phyloP scores from a whole-genome alignment of 73 alveolate species.

The Stentor roeselii region DNA sequence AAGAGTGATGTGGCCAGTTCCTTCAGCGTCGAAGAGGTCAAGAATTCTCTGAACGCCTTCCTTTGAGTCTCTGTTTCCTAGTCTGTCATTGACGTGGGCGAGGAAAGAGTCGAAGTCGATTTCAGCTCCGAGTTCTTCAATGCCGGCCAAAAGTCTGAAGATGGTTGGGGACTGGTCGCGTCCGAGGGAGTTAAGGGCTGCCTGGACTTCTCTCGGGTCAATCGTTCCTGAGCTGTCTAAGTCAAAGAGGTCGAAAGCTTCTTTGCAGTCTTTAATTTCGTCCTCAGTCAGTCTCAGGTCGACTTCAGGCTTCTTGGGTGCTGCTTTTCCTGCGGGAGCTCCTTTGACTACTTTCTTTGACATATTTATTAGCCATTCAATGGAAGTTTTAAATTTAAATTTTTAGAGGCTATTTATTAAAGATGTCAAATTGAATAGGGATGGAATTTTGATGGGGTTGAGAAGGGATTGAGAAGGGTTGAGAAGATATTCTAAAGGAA shows the following conservation, averaged over 20 bases:
- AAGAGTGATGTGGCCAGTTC: too few relatives aligned
- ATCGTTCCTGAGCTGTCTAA: not conserved
- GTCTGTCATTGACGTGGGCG: too few relatives aligned
- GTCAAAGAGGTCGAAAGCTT: not conserved
- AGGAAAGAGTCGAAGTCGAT: not conserved
- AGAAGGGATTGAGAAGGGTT: too few relatives aligned
- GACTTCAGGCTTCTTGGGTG: constrained; percentile 36
- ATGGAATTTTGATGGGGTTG: too few relatives aligned
- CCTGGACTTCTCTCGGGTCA: not conserved
- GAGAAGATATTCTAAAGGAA: too few relatives aligned
- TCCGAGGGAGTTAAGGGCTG: not conserved
- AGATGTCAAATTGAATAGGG: too few relatives aligned
- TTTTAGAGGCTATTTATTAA: too few relatives aligned
- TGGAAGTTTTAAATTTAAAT: too few relatives aligned
- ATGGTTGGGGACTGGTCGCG: not conserved
- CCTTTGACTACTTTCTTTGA: too few relatives aligned
- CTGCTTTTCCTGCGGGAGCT: not conserved
- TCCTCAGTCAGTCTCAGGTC: constrained; percentile 40
- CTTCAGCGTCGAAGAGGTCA: too few relatives aligned
- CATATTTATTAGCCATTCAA: not conserved
- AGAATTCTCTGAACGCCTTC: too few relatives aligned
- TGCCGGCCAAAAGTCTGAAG: not conserved
- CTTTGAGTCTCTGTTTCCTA: not conserved
- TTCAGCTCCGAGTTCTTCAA: not conserved
- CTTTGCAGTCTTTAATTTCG: not conserved